These are phyloP conservation scores for Didymella lethalis DNA, from an alignment of 2,329 filamentous ascomycete genomes.

Conservation along the genomic window DNA sequence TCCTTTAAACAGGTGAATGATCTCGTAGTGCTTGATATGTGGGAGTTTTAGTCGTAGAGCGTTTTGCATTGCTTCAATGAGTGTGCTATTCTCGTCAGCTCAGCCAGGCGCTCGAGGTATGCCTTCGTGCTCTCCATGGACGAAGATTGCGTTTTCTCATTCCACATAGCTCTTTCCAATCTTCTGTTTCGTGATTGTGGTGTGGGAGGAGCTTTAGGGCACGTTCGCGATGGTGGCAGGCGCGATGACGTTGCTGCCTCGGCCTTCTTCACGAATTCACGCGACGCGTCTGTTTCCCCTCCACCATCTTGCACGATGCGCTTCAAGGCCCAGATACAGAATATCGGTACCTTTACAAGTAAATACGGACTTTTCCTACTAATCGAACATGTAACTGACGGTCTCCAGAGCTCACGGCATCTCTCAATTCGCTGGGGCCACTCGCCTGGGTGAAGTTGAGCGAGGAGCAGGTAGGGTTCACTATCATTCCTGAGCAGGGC, in stretches of 20 bases:
- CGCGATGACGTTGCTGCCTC: conserved; percentile 21
- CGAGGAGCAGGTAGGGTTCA: conserved; percentile 88
- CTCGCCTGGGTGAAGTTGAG: conserved; percentile 91
- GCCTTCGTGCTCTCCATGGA: too few relatives aligned
- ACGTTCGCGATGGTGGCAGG: not conserved
- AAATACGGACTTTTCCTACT: conserved; percentile 20
- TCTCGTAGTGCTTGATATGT: too few relatives aligned
- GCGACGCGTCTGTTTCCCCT: conserved; percentile 19
- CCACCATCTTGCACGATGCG: conserved; percentile 53
- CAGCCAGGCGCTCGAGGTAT: not conserved
- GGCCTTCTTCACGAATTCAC: conserved; percentile 16
- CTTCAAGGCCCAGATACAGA: conserved; percentile 62
- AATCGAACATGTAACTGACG: conserved; percentile 6
- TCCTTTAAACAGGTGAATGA: too few relatives aligned
- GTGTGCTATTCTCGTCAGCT: too few relatives aligned
- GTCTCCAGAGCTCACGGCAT: conserved; percentile 65
- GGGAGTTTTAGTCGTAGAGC: too few relatives aligned
- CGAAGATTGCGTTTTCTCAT: too few relatives aligned
- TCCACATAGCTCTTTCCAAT: not conserved
- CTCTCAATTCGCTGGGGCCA: conserved; percentile 73
- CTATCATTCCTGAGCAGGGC: conserved; percentile 91
- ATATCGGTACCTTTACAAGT: conserved; percentile 63
- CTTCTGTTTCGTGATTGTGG: not conserved
- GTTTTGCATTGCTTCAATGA: too few relatives aligned
- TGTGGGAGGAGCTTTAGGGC: not conserved